Evolutionary conservation across 2,329 filamentous ascomycete genomes (phyloP).

Genomic region (Hyphodiscus sp.): DNA sequence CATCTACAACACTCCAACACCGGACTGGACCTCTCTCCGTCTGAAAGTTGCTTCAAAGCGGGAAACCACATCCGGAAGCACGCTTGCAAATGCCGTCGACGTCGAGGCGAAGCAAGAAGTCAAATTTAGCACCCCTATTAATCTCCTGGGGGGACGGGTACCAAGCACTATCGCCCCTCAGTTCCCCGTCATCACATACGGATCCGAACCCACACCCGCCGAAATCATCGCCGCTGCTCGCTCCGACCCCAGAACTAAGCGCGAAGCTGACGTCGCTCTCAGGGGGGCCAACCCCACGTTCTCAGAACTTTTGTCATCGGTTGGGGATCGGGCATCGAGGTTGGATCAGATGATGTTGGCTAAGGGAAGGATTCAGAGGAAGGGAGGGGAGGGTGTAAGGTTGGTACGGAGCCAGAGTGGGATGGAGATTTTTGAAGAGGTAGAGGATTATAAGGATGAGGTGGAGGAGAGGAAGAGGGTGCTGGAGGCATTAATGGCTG

Average conservation of each 20-base stretch:
- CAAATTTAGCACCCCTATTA: background rate
- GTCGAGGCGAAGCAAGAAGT: background rate
- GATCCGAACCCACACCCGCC: background rate
- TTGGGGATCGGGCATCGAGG: background rate
- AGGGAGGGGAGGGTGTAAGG: background rate
- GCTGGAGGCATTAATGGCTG: background rate
- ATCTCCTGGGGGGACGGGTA: background rate
- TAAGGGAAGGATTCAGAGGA: background rate
- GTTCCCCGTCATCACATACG: background rate
- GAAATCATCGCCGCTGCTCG: background rate
- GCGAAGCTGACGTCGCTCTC: background rate
- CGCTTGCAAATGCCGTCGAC: background rate
- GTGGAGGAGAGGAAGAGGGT: background rate
- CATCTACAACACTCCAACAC: background rate
- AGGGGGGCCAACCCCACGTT: background rate
- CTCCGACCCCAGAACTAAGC: background rate
- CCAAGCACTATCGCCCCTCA: background rate
- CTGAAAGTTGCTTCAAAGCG: background rate
- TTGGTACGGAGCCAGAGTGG: background rate
- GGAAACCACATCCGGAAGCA: background rate
- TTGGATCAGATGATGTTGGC: background rate
- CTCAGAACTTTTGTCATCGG: background rate
- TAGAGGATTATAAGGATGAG: slow-evolving; percentile 10
- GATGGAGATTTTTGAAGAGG: background rate
- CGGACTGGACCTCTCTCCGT: background rate